These are phyloP conservation scores for Waltergamsia citrina DNA, from an alignment of 2,329 filamentous ascomycete genomes.

Conservation along the genomic window DNA sequence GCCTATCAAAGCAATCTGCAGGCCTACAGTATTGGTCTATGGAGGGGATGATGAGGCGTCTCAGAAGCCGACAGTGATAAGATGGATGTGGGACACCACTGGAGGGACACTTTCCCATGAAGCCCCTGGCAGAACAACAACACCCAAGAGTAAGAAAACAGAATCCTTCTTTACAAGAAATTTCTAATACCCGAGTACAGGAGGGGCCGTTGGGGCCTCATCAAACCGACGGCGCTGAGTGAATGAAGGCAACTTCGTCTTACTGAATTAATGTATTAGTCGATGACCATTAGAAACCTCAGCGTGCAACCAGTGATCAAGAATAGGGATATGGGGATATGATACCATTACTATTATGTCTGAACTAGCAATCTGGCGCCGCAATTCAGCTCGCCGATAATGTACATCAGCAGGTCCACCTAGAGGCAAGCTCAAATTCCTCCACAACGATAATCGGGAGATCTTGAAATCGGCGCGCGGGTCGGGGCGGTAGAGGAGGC, in stretches of 20 bases:
- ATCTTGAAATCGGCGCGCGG: constrained; percentile 12
- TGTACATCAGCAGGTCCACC: no score
- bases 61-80: constrained; percentile 21
- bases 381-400: no score
- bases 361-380: no score
- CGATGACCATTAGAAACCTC: no score
- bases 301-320: no score
- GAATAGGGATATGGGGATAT: no score
- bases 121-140: background rate
- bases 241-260: no score
- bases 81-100: constrained; percentile 21
- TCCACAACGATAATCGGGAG: constrained; percentile 19
- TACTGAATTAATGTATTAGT: no score
- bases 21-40: constrained; percentile 22
- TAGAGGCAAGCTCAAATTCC: constrained; percentile 11
- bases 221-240: background rate
- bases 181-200: no score
- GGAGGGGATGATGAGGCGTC: constrained; percentile 14
- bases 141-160: constrained; percentile 1
- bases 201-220: background rate
- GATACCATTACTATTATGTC: no score
- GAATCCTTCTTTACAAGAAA: background rate
- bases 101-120: constrained; percentile 1
- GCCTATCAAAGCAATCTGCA: constrained; percentile 19
- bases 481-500: constrained; percentile 9